These are phyloP conservation scores for Klebsormidium nitens DNA, from an alignment of 139 green algal genomes.

Conservation along the genomic window DNA sequence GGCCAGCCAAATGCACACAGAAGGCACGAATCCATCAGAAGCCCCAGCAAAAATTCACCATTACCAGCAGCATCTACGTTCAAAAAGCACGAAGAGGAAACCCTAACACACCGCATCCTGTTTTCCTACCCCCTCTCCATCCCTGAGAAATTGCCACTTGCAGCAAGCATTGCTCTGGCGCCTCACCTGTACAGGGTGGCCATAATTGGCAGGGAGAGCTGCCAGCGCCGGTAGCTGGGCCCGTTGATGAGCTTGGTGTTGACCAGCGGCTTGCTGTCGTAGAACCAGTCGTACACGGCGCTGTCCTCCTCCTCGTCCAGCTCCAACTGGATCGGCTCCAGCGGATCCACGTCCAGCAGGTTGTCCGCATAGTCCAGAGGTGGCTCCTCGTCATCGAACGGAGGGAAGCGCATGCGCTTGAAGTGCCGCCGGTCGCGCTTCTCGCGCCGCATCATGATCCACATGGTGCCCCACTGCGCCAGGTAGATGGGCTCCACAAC, in stretches of 20 bases:
- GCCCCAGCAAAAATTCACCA: no score
- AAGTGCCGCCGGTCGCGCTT: slow-evolving; percentile 98
- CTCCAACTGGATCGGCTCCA: slow-evolving; percentile 97
- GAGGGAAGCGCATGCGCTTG: slow-evolving; percentile 99
- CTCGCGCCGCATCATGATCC: slow-evolving; percentile 99
- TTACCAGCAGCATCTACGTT: no score
- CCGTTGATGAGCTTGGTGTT: slow-evolving; percentile 68
- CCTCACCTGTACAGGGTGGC: slow-evolving; percentile 84
- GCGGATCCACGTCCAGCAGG: slow-evolving; percentile 90
- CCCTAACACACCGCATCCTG: no score
- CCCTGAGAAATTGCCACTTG: no score
- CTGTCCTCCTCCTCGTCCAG: slow-evolving; percentile 92
- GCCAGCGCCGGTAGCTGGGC: slow-evolving; percentile 80
- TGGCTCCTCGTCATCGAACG: slow-evolving; percentile 99
- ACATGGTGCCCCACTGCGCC: slow-evolving; percentile 98
- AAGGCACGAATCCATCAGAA: no score
- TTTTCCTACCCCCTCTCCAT: no score
- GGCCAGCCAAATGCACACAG: no score
- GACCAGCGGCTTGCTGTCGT: slow-evolving; percentile 87
- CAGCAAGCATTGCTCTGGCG: no score
- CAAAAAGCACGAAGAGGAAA: no score
- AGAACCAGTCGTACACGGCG: slow-evolving; percentile 87
- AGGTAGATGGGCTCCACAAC: slow-evolving; percentile 98
- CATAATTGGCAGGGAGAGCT: slow-evolving; percentile 93
- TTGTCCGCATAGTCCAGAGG: slow-evolving; percentile 98